A percentile compares a stretch with the other conserved stretches of the same genome.
These are phyloP conservation scores for Gossypium bickii DNA, from an alignment of 345 rosid genomes.

Conservation along the genomic window DNA sequence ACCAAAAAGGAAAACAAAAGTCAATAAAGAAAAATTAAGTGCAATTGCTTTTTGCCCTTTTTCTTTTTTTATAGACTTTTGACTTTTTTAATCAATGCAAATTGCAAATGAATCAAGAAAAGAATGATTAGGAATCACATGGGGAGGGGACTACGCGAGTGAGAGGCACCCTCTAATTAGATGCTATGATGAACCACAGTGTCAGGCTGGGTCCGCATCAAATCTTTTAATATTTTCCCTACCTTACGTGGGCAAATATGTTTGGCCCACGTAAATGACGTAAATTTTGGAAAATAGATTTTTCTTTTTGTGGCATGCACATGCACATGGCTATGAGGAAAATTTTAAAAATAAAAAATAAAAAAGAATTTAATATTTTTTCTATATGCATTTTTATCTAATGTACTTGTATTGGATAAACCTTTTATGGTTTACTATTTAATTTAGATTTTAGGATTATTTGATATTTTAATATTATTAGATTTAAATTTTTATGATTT, in stretches of 20 bases:
- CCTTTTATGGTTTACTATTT: no score
- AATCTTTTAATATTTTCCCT: neutral
- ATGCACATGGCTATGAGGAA: no score
- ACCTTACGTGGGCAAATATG: neutral
- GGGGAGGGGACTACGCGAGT: slow-evolving; percentile 9
- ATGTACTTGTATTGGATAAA: no score
- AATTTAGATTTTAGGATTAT: no score
- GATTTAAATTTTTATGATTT: no score
- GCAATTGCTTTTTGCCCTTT: neutral
- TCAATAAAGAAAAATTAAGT: neutral
- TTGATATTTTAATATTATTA: no score
- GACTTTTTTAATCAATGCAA: slow-evolving; percentile 5
- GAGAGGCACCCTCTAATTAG: slow-evolving; percentile 10
- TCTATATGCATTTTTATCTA: no score
- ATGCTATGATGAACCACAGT: slow-evolving; percentile 13
- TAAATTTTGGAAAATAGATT: neutral
- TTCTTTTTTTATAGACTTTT: neutral
- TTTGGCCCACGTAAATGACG: slow-evolving; percentile 12
- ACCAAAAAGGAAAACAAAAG: neutral
- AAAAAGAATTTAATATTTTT: no score
- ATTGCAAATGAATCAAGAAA: neutral
- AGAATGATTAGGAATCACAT: slow-evolving; percentile 29
- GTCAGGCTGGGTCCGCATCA: slow-evolving; percentile 5
- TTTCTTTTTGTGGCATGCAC: no score
- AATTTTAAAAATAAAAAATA: no score